Base-by-base conservation (phyloP, 441 rosid species). In the Pelargonium myrrhifolium region DNA sequence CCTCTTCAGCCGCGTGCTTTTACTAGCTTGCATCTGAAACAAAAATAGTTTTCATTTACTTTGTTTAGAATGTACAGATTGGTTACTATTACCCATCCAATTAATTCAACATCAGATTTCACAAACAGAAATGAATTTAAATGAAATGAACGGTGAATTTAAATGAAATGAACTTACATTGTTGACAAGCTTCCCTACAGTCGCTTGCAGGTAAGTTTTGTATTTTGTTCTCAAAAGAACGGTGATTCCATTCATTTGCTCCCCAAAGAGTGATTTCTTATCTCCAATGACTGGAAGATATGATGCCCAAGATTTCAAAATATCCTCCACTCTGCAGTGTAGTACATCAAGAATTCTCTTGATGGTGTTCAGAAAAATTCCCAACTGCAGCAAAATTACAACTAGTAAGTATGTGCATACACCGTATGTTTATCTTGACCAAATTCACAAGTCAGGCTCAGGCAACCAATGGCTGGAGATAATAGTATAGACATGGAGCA, bases 341-440 rank as follows among this genome's bases (percentile, higher is more conserved):
- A 89, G 84, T 72, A 92, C 87, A 77, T 94, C 99, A 12, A 92
- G 87, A 70, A 94, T 84, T 81, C 99, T 87, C 85, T 91, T 92
- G 77, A 94, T 78, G 65, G 97, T 92, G 74, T 87, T 92, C 65
- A 94, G 76, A 71, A 94, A 94, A 37, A 80, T 85, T 73, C 99
- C 98, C 74, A 94, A 74, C 99, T 92, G 85, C 43, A 53, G 72
- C 68, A 78, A 71, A 65, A n/a, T 59, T 72, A 70, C 69, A 39
- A 35, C 55, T 35, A 15, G 51, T 71, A 26, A 77, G 73, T 6
- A 47, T 35, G 55, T 62, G 42, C n/a, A n/a, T 12, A 51, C 26
- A 70, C 37, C 7, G 35, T 45, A 31, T 65, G 1, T 68, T 53
- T 42, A 17, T 28, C 18, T 64, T 17, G 20, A 17, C 40, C 47